phyloP scores from a whole-genome alignment of 768 basidiomycete species.

The Atractiella rhizophila region DNA sequence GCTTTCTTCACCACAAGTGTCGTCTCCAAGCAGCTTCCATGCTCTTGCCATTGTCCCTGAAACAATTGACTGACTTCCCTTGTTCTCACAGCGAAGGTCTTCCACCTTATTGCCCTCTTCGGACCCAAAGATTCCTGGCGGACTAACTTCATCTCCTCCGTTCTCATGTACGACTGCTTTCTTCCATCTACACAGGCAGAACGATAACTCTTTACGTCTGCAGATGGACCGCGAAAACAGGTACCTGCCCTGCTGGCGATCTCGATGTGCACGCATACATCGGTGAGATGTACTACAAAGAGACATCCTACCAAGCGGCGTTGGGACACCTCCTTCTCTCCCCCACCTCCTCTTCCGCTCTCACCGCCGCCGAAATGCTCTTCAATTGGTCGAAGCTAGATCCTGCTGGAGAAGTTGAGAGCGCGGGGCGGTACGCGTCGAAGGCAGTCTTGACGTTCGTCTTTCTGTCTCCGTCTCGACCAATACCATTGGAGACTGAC shows the following conservation, averaged over 20 bases:
- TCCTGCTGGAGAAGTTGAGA: too few relatives aligned
- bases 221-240: slow-evolving; percentile 66
- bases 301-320: slow-evolving; percentile 45
- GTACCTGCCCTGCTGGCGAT: slow-evolving; percentile 65
- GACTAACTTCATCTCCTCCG: slow-evolving; percentile 61
- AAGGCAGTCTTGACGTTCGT: slow-evolving; percentile 65
- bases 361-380: slow-evolving; percentile 62
- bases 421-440: slow-evolving; percentile 45
- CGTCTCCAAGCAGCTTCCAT: not conserved
- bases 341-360: slow-evolving; percentile 68
- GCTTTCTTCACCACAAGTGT: not conserved
- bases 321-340: slow-evolving; percentile 63
- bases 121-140: slow-evolving; percentile 62
- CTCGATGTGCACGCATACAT: slow-evolving; percentile 66
- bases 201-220: slow-evolving; percentile 12
- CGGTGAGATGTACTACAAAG: slow-evolving; percentile 66
- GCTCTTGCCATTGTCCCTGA: not conserved
- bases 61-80: not conserved
- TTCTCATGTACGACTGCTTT: slow-evolving; percentile 39
- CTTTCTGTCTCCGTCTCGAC: not conserved
- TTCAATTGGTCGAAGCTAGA: slow-evolving; percentile 39
- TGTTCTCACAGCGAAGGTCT: slow-evolving; percentile 25
- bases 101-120: slow-evolving; percentile 69
- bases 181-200: not conserved
- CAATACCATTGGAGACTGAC: not conserved